Base-by-base conservation (phyloP, 2,329 filamentous ascomycete species). In the Chlorencoelia australis region DNA sequence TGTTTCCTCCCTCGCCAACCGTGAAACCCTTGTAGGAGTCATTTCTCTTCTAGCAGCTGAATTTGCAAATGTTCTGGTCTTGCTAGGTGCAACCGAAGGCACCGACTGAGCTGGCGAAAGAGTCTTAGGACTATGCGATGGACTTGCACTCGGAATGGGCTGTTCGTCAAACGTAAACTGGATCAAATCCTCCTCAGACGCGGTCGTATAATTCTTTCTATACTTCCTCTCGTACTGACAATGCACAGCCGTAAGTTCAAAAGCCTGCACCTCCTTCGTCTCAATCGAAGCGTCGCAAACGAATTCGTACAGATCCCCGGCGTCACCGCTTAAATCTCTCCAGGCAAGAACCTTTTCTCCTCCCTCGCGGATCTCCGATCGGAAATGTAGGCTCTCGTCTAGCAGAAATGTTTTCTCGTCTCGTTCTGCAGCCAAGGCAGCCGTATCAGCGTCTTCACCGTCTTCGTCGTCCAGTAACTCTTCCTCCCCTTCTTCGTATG, bases 221-320 rank as follows among this genome's bases (percentile, higher is more conserved):
- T 91, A 93, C 60, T 94, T 96, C 54, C 89, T 76, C 65, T 98
- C 91, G 80, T 93, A 98, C 61, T 98, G 91, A 59, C 91, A 95
- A 73, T 95, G 80, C 40, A 84, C 73, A 6, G 91, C 84, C 35
- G 86, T 79, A 36, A 81, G 69, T 54, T 89, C 77, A 58, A 98
- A 96, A 11, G 80, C 75, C 30, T 79, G 71, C 16, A 91, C 80
- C 50, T 88, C 82, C 31, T 76, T 70, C 3, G 76, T 65, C 18
- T 77, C 67, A 27, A 82, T 74, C 9, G 79, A 78, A 25, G 68
- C 59, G 62, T 96, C 91, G 65, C 88, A 96, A 46, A 98, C 83
- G 57, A 96, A 98, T 60, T 98, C 89, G 70, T 85, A 98, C n/a
- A 96, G 71, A 60, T 98, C 91, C 36, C 87, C 89, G 20, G 76